A percentile compares a stretch with the other conserved stretches of the same genome.
phyloP scores from a whole-genome alignment of 1,284 basidiomycete species.

The Earliella scabrosa region DNA sequence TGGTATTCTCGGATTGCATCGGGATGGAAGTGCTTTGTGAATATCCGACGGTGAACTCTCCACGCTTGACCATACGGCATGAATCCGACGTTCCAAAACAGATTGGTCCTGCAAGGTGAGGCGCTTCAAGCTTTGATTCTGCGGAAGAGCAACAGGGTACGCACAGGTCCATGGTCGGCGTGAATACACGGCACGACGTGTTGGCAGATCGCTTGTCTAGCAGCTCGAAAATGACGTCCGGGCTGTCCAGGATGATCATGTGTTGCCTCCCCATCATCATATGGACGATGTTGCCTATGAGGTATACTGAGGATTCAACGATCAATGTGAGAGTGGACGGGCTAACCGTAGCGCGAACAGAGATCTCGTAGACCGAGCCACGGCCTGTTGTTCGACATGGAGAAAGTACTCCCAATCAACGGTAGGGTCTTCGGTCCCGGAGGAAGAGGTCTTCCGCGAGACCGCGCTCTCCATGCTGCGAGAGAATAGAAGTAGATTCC shows the following conservation, averaged over 20 bases:
- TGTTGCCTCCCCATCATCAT: background rate
- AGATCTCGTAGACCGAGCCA: background rate
- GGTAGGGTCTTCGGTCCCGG: constrained; percentile 5
- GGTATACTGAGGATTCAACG: background rate
- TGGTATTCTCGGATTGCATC: too few species aligned
- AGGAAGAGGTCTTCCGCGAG: background rate
- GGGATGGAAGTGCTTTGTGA: too few species aligned
- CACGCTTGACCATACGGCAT: too few species aligned
- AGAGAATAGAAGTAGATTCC: too few species aligned
- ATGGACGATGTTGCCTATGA: background rate
- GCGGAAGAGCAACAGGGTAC: too few species aligned
- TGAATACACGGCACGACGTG: too few species aligned
- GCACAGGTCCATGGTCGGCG: too few species aligned
- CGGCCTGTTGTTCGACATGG: background rate
- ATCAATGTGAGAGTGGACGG: too few species aligned
- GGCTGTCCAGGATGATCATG: constrained; percentile 3
- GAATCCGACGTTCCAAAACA: too few species aligned
- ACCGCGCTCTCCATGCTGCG: too few species aligned
- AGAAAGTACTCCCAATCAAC: constrained; percentile 1
- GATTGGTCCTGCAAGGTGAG: background rate
- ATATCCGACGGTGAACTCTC: too few species aligned
- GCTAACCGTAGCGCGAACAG: background rate
- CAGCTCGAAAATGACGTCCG: constrained; percentile 4
- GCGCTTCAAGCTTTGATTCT: background rate
- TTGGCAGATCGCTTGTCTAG: constrained; percentile 15